Percentiles rank a stretch among this genome's conserved stretches.
These are phyloP conservation scores for Graphiopsis chlorocephala DNA, from an alignment of 2,329 filamentous ascomycete species.

Conservation along the genomic window DNA sequence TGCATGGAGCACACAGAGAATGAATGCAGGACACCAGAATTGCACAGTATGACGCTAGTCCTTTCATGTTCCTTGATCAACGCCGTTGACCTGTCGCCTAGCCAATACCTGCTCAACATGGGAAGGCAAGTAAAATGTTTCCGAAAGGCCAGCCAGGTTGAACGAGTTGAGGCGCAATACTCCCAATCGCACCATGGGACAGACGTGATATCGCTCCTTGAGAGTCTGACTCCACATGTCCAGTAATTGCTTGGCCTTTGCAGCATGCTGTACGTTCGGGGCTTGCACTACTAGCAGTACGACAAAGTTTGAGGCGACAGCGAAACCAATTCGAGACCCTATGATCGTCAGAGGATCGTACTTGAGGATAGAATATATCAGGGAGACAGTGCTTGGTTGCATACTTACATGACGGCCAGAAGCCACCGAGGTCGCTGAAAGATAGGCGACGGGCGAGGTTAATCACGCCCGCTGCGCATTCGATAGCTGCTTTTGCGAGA, in stretches of 20 bases:
- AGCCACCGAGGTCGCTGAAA: background rate
- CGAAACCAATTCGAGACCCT: conserved; percentile 13
- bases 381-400: background rate
- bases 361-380: background rate
- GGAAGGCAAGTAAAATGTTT: conserved; percentile 5
- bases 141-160: background rate
- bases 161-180: conserved; percentile 4
- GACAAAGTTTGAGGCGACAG: conserved; percentile 9
- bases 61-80: background rate
- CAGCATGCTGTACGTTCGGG: background rate
- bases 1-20: background rate
- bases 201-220: background rate
- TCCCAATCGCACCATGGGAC: conserved; percentile 5
- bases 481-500: background rate
- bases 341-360: background rate
- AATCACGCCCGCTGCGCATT: conserved; percentile 4
- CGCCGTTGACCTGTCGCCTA: background rate
- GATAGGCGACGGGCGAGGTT: conserved; percentile 2
- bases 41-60: too few species aligned
- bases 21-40: too few species aligned
- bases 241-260: conserved; percentile 8
- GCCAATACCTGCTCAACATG: conserved; percentile 10
- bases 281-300: conserved; percentile 3
- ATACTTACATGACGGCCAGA: conserved; percentile 11
- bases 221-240: conserved; percentile 7